A percentile compares a stretch with the other conserved stretches of the same genome.
Conservation (phyloP, 2,329 filamentous ascomycete species). For the Drechslerella dactyloides region DNA sequence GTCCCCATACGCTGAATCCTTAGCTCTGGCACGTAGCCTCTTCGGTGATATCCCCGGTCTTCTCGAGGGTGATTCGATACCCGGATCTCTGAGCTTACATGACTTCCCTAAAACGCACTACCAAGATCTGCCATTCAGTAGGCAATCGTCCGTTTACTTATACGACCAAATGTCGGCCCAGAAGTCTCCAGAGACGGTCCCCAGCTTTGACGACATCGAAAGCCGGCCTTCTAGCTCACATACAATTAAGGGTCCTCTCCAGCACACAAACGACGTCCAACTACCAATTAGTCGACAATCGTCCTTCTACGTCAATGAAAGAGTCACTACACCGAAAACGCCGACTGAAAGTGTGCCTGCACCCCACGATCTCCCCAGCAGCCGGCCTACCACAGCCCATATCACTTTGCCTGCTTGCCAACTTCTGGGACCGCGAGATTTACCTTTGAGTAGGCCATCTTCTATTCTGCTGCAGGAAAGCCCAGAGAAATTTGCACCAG, state of each 20-base stretch:
- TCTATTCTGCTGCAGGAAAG: slow-evolving; percentile 11
- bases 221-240: slow-evolving; percentile 41
- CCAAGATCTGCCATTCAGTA: slow-evolving; percentile 17
- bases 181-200: background rate
- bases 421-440: background rate
- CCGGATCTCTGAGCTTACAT: background rate
- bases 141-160: slow-evolving; percentile 28
- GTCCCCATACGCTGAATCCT: slow-evolving; percentile 37
- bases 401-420: background rate
- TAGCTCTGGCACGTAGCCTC: slow-evolving; percentile 38
- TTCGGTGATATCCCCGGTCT: slow-evolving; percentile 39
- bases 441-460: slow-evolving; percentile 31
- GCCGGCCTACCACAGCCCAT: slow-evolving; percentile 26
- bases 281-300: slow-evolving; percentile 45
- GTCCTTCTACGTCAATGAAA: slow-evolving; percentile 29
- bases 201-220: slow-evolving; percentile 23
- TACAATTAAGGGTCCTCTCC: slow-evolving; percentile 23
- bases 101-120: background rate
- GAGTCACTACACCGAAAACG: background rate
- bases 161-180: background rate
- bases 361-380: slow-evolving; percentile 13
- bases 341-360: background rate
- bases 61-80: slow-evolving; percentile 15
- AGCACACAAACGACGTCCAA: slow-evolving; percentile 14
- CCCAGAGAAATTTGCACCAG: background rate